phyloP scores from a whole-genome alignment of 1,284 basidiomycete species.

The Leccinum solheimii region DNA sequence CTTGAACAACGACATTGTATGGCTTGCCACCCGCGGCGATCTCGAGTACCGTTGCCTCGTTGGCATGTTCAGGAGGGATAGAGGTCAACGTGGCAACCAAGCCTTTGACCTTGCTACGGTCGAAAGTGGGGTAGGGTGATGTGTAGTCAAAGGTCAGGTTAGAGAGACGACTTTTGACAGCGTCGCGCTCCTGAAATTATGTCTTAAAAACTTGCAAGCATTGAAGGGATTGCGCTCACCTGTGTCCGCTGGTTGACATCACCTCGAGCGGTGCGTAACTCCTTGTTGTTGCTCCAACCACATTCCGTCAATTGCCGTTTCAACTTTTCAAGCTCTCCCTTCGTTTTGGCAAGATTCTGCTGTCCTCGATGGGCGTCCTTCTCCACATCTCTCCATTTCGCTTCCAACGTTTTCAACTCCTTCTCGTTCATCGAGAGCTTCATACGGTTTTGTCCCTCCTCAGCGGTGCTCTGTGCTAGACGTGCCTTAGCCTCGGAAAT shows the following conservation, averaged over 20 bases:
- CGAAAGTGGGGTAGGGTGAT: constrained; percentile 80
- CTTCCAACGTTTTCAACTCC: constrained; percentile 80
- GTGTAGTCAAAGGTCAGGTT: constrained; percentile 85
- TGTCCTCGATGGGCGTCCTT: constrained; percentile 79
- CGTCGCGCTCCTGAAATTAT: constrained; percentile 67
- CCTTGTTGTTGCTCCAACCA: constrained; percentile 81
- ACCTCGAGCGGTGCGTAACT: constrained; percentile 56
- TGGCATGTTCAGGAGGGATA: constrained; percentile 69
- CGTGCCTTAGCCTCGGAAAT: constrained; percentile 85
- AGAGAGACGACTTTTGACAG: constrained; percentile 67
- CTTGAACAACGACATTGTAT: constrained; percentile 94
- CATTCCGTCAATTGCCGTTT: constrained; percentile 57
- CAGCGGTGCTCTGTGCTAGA: constrained; percentile 76
- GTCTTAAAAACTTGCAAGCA: constrained; percentile 6
- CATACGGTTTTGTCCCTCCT: constrained; percentile 83
- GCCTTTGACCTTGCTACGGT: constrained; percentile 87
- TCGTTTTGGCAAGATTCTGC: constrained; percentile 65
- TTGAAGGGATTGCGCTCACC: constrained; percentile 43
- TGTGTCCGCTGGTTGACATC: constrained; percentile 64
- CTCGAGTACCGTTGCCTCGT: constrained; percentile 89
- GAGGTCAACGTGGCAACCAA: constrained; percentile 86
- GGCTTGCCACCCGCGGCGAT: constrained; percentile 89
- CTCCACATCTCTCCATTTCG: constrained; percentile 82
- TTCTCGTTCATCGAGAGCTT: constrained; percentile 80
- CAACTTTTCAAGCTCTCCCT: constrained; percentile 60